Conservation (phyloP, 331 rosid genomes). For the Quercus tomentella region DNA sequence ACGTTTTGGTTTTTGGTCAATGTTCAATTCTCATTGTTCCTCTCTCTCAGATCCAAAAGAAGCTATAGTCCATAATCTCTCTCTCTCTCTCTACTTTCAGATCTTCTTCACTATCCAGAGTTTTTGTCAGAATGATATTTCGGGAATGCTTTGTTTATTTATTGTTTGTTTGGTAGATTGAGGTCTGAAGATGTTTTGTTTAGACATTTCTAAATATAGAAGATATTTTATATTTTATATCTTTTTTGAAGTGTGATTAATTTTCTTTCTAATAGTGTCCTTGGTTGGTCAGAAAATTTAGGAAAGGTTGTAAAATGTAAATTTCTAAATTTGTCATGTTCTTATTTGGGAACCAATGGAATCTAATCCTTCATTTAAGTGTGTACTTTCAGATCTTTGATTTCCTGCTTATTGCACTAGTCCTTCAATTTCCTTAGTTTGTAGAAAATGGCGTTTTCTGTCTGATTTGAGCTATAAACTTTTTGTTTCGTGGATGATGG, state of each 20-base stretch:
- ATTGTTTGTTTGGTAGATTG: background rate
- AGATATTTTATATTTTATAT: background rate
- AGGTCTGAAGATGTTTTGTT: background rate
- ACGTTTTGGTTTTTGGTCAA: background rate
- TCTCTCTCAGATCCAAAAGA: background rate
- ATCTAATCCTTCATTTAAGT: background rate
- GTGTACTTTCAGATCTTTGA: background rate
- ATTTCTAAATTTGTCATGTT: background rate
- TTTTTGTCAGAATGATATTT: background rate
- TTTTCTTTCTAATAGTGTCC: background rate
- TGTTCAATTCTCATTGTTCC: background rate
- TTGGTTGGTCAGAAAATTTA: constrained; percentile 13
- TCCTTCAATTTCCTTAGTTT: background rate
- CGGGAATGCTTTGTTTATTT: background rate
- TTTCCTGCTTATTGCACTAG: background rate
- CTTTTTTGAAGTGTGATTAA: background rate
- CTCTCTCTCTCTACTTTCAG: background rate
- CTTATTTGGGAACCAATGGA: background rate
- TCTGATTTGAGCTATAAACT: constrained; percentile 1
- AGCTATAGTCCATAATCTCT: background rate
- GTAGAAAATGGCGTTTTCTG: constrained; percentile 1
- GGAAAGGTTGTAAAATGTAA: background rate
- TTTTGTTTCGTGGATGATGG: background rate
- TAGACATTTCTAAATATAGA: constrained; percentile 1
- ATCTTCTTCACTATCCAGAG: background rate